Evolutionary conservation across 352 stramenopile species (phyloP).

Genomic region (Pythium folliculosum): DNA sequence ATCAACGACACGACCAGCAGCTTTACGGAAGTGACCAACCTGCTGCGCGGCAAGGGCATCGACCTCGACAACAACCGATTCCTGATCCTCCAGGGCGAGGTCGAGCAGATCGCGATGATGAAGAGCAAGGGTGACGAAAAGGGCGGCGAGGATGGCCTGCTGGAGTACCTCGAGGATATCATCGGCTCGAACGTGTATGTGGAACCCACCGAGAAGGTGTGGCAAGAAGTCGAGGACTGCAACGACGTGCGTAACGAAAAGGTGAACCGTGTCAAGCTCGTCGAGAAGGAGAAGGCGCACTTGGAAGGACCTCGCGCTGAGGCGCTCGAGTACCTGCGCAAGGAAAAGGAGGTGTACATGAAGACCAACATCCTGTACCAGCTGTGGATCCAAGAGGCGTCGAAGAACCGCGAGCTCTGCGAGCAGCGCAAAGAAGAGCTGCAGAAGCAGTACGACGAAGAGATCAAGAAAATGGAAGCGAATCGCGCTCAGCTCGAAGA

Average conservation of each 20-base stretch:
- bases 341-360: conserved; percentile 95
- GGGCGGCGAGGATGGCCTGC: conserved; percentile 95
- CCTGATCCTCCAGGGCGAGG: conserved; percentile 96
- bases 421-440: conserved; percentile 66
- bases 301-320: conserved; percentile 95
- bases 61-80: conserved; percentile 99
- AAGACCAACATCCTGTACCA: conserved; percentile 98
- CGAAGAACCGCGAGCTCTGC: conserved; percentile 72
- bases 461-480: conserved; percentile 74
- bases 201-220: conserved; percentile 92
- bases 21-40: conserved; percentile 95
- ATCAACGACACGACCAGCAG: conserved; percentile 92
- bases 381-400: conserved; percentile 86
- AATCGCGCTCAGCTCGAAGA: conserved; percentile 78
- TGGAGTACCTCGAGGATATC: conserved; percentile 99
- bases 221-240: conserved; percentile 93
- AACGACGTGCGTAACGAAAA: conserved; percentile 93
- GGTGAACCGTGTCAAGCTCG: conserved; percentile 97
- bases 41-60: conserved; percentile 95
- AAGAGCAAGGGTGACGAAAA: conserved; percentile 95
- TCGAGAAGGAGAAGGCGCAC: conserved; percentile 96
- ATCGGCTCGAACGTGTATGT: conserved; percentile 99
- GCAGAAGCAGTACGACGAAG: conserved; percentile 73
- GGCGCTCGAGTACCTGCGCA: conserved; percentile 93
- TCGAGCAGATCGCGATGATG: conserved; percentile 99